Conservation (phyloP, 2,329 filamentous ascomycete genomes). For the Bipolaris cookei region DNA sequence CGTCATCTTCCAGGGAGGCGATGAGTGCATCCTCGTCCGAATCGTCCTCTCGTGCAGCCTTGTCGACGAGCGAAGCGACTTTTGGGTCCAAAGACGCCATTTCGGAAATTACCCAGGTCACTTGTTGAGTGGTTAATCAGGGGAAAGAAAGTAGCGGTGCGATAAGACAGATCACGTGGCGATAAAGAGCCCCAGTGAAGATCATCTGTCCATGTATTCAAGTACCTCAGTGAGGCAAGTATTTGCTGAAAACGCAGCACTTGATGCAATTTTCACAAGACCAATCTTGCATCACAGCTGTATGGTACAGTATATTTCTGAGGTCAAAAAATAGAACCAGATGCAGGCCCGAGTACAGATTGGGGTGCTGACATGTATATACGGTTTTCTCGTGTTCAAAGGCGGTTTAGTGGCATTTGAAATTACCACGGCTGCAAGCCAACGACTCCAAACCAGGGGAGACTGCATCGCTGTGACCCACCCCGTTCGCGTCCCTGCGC, state of each 20-base stretch:
- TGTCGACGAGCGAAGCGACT: constrained; percentile 59
- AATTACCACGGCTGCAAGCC: constrained; percentile 32
- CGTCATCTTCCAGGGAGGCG: constrained; percentile 63
- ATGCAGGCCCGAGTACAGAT: constrained; percentile 11
- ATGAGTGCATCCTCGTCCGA: constrained; percentile 67
- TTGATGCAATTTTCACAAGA: not conserved
- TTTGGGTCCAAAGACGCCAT: constrained; percentile 59
- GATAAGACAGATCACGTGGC: constrained; percentile 28
- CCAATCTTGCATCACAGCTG: not conserved
- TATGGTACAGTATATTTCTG: not conserved
- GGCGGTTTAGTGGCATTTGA: constrained; percentile 35
- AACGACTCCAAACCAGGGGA: constrained; percentile 36
- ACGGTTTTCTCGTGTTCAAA: constrained; percentile 20
- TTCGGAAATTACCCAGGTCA: constrained; percentile 19
- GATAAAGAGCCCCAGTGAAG: constrained; percentile 9
- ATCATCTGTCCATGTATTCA: not conserved
- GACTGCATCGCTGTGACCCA: constrained; percentile 30
- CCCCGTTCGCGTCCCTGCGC: constrained; percentile 39
- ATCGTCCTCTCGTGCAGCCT: constrained; percentile 50
- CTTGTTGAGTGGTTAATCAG: constrained; percentile 25
- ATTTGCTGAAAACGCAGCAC: not conserved
- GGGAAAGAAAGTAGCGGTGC: constrained; percentile 15
- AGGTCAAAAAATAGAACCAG: constrained; percentile 15
- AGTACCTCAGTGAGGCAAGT: not conserved
- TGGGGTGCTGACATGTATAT: constrained; percentile 25